Percentiles rank a stretch among this genome's conserved stretches.
Evolutionary conservation across 2,329 filamentous ascomycete species (phyloP).

Genomic region (Graphilbum ipis-grandicollis): DNA sequence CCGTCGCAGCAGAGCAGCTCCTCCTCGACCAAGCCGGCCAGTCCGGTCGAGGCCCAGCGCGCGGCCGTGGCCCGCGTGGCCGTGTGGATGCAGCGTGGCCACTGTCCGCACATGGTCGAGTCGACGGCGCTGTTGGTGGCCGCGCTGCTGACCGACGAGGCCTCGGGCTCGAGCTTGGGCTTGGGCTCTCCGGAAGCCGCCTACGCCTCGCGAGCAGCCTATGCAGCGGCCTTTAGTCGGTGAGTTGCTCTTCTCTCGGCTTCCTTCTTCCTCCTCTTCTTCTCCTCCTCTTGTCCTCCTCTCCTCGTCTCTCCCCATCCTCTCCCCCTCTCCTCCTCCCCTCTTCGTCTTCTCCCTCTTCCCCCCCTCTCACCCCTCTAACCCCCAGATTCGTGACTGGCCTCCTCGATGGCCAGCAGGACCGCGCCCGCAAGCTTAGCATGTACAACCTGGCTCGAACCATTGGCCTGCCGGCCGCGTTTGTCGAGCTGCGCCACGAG

Average conservation of each 20-base stretch:
- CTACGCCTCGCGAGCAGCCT: constrained; percentile 16
- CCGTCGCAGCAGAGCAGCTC: too few relatives aligned
- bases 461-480: constrained; percentile 54
- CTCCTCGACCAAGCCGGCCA: too few relatives aligned
- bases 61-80: constrained; percentile 39
- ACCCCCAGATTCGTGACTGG: constrained; percentile 56
- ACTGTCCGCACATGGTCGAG: constrained; percentile 64
- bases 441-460: constrained; percentile 58
- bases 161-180: not conserved
- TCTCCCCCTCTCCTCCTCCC: not conserved
- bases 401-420: constrained; percentile 56
- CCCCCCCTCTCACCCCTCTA: not conserved
- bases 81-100: constrained; percentile 56
- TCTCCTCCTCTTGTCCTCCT: not conserved
- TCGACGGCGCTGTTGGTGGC: constrained; percentile 53
- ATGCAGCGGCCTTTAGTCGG: constrained; percentile 58
- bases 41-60: constrained; percentile 17
- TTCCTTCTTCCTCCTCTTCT: not conserved
- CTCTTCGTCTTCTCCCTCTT: not conserved
- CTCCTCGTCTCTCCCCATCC: constrained; percentile 18
- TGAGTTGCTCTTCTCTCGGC: constrained; percentile 20
- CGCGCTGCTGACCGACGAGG: not conserved
- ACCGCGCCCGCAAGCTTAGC: constrained; percentile 47
- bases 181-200: constrained; percentile 7
- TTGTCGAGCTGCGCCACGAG: constrained; percentile 80